Evolutionary conservation across 225 moss, liverwort and hornwort species (phyloP), one percentile per base, ranked within the genome.

Genomic region (Marchantia polymorpha): DNA sequence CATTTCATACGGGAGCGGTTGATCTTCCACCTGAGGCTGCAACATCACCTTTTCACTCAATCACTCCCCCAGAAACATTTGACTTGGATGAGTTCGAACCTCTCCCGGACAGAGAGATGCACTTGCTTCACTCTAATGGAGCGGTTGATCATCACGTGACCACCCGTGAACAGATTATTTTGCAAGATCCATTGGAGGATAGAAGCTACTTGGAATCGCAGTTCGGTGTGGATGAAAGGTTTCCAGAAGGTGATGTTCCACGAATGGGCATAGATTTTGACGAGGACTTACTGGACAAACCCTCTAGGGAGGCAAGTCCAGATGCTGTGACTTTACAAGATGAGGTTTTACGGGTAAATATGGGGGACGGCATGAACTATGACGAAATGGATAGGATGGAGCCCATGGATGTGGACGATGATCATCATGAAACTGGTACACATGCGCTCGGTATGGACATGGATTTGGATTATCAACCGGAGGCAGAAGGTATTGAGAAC

Each of bases 11-110:
- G 49, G 99, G 93, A 81, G 99, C 93, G 39, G 99, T 99, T 61
- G 99, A 99, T 80, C 95, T 99, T 78, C 99, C 99, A 25, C 95
- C 95, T 17, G 99, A 99, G 81, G 83, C 95, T 83, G 88, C 95
- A 26, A 99, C 92, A 79, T 95, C 99, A 69, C 99, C 99, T 64
- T 99, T 93, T 63, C 92, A 99, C 82, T 93, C 99, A 20, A 99
- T 99, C 71, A 99, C 99, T 64, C 87, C 95, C 61, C 99, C 99
- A 7, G 99, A 95, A 76, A 92, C 89, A 81, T 99, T 99, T 69
- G 99, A 99, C 74, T 92, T 99, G 77, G 99, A 99, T 81, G 95
- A 99, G 87, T 91, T 99, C 73, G 99, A 99, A 82, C 95, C 99
- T 81, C 89, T 99, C 7, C 89, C 92, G 25, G 99, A 99, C 80